phyloP scores from a whole-genome alignment of 768 basidiomycete species.

The Rhizopogon vinicolor region DNA sequence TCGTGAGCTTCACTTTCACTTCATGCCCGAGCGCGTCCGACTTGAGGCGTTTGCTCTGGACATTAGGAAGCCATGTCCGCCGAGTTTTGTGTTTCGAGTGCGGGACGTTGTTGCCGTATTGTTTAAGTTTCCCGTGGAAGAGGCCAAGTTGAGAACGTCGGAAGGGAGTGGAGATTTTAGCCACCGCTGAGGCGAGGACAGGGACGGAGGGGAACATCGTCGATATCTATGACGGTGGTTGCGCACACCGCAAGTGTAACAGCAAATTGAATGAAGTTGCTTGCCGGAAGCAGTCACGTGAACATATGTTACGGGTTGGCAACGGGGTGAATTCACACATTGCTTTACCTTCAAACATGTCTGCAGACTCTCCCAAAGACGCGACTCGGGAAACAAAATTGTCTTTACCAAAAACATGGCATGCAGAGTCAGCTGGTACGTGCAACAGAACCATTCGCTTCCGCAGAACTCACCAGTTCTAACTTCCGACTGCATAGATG shows the following conservation, averaged over 20 bases:
- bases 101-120: conserved; percentile 85
- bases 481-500: conserved; percentile 31
- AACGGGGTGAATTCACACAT: no score
- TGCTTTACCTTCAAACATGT: conserved; percentile 21
- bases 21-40: conserved; percentile 59
- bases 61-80: conserved; percentile 84
- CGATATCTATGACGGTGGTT: not conserved
- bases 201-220: conserved; percentile 20
- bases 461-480: not conserved
- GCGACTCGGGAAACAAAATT: conserved; percentile 53
- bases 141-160: conserved; percentile 79
- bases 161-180: conserved; percentile 58
- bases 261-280: not conserved
- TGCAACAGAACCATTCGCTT: not conserved
- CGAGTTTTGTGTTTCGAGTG: conserved; percentile 87
- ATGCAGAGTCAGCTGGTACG: conserved; percentile 46
- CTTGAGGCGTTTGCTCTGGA: conserved; percentile 69
- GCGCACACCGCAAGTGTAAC: not conserved
- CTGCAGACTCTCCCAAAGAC: conserved; percentile 60
- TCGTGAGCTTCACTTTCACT: conserved; percentile 67
- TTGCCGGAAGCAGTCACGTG: not conserved
- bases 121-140: conserved; percentile 77
- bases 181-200: conserved; percentile 15
- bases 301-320: not conserved
- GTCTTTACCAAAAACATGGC: conserved; percentile 64